Evolutionary conservation across 1,284 basidiomycete genomes (phyloP).

Genomic region (Cryptococcus maquisensis): DNA sequence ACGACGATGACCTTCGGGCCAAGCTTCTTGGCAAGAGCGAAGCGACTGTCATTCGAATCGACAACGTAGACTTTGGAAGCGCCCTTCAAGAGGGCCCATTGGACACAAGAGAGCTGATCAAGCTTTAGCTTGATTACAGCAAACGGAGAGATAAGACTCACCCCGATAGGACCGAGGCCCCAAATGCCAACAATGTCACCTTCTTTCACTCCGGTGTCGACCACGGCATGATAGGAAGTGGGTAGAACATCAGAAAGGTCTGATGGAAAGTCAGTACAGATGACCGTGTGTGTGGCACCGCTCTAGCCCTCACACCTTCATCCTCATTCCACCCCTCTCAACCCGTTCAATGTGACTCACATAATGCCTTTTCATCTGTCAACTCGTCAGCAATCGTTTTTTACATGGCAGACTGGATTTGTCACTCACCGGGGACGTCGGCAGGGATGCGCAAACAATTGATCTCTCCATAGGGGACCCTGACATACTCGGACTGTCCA

Average conservation of each 20-base stretch:
- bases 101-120: constrained; percentile 53
- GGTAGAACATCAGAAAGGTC: constrained; percentile 66
- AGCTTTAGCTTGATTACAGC: neutral
- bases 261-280: constrained; percentile 4
- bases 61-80: constrained; percentile 69
- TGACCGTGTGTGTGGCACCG: neutral
- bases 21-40: constrained; percentile 59
- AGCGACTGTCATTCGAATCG: constrained; percentile 61
- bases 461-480: constrained; percentile 65
- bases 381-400: neutral
- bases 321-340: neutral
- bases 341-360: constrained; percentile 12
- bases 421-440: constrained; percentile 57
- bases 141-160: constrained; percentile 11
- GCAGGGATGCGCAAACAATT: constrained; percentile 67
- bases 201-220: constrained; percentile 55
- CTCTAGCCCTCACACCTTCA: neutral
- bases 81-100: constrained; percentile 64
- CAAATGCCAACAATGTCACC: constrained; percentile 53
- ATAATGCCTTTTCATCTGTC: constrained; percentile 30
- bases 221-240: constrained; percentile 62
- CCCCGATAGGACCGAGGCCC: constrained; percentile 15
- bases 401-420: neutral
- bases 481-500: constrained; percentile 56
- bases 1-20: constrained; percentile 58